A percentile compares a stretch with the other conserved stretches of the same genome.
phyloP scores from a whole-genome alignment of 2,329 filamentous ascomycete species.

The Apiospora pterosperma region DNA sequence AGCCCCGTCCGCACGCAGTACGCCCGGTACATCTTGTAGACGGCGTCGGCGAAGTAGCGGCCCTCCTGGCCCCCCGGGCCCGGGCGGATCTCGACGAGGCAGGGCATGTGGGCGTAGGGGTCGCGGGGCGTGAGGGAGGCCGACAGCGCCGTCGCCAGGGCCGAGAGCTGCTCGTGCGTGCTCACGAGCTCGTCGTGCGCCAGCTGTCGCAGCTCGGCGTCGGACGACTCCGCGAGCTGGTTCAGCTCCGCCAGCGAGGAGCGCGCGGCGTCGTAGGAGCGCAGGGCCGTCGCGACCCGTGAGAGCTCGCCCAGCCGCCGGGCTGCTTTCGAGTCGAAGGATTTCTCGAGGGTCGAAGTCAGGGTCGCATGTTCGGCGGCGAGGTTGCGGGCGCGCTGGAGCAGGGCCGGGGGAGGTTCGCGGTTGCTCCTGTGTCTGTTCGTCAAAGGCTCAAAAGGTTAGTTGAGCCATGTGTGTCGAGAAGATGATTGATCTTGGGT shows the following conservation, averaged over 20 bases:
- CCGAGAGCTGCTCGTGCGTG: slow-evolving; percentile 59
- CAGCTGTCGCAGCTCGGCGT: slow-evolving; percentile 71
- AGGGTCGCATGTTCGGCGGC: slow-evolving; percentile 56
- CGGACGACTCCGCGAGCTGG: slow-evolving; percentile 46
- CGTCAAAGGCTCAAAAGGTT: slow-evolving; percentile 8
- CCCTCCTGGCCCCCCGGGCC: slow-evolving; percentile 91
- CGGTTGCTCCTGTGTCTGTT: slow-evolving; percentile 21
- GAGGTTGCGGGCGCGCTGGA: slow-evolving; percentile 57
- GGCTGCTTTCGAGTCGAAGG: slow-evolving; percentile 55
- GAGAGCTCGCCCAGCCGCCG: slow-evolving; percentile 61
- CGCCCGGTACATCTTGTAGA: slow-evolving; percentile 85
- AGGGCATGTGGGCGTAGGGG: slow-evolving; percentile 85
- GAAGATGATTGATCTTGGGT: too few relatives aligned
- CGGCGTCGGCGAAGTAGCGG: slow-evolving; percentile 80
- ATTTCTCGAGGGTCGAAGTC: slow-evolving; percentile 44
- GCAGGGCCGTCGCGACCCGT: slow-evolving; percentile 53
- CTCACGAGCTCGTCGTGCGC: slow-evolving; percentile 76
- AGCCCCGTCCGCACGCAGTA: slow-evolving; percentile 71
- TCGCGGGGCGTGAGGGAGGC: slow-evolving; percentile 80
- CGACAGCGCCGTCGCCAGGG: slow-evolving; percentile 66
- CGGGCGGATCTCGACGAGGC: slow-evolving; percentile 86
- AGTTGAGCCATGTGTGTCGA: neutral
- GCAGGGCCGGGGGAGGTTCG: slow-evolving; percentile 50
- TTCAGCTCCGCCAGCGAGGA: slow-evolving; percentile 52
- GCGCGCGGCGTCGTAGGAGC: slow-evolving; percentile 54